Conservation (phyloP, 2,329 filamentous ascomycete genomes). For the Ophiocordyceps robertsii region DNA sequence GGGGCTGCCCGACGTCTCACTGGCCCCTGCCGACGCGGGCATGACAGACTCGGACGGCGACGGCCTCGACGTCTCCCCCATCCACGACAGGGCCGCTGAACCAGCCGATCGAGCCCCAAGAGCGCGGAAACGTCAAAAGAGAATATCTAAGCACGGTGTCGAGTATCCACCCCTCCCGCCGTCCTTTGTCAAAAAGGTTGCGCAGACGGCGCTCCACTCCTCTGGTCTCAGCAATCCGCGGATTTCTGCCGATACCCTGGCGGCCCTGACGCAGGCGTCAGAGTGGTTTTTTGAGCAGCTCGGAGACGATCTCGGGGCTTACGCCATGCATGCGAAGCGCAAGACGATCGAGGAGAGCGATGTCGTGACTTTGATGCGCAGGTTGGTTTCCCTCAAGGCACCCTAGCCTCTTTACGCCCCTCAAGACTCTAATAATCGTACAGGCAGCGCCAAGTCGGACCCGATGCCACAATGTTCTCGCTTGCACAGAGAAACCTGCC, state of each 20-base stretch:
- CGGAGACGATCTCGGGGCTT: slow-evolving; percentile 65
- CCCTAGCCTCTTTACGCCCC: slow-evolving; percentile 6
- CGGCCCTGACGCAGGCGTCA: slow-evolving; percentile 64
- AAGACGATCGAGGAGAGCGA: slow-evolving; percentile 81
- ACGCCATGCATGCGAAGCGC: slow-evolving; percentile 67
- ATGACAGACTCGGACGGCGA: slow-evolving; percentile 1
- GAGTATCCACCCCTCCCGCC: slow-evolving; percentile 63
- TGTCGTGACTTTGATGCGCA: slow-evolving; percentile 67
- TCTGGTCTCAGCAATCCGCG: slow-evolving; percentile 53
- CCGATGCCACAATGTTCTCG: slow-evolving; percentile 64
- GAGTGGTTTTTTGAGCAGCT: slow-evolving; percentile 90
- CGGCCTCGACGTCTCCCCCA: not conserved
- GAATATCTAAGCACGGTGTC: slow-evolving; percentile 55
- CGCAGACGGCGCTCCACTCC: slow-evolving; percentile 56
- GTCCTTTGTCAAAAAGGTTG: slow-evolving; percentile 60
- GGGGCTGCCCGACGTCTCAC: slow-evolving; percentile 3
- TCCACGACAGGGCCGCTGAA: not conserved
- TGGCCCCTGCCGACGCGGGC: slow-evolving; percentile 2
- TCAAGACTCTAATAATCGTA: slow-evolving; percentile 14
- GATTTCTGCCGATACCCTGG: slow-evolving; percentile 60
- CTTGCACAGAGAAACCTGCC: slow-evolving; percentile 75
- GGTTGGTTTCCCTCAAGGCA: slow-evolving; percentile 38
- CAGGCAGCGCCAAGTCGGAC: slow-evolving; percentile 66
- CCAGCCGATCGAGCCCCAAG: slow-evolving; percentile 3
- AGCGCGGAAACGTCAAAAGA: slow-evolving; percentile 23